A percentile compares a stretch with the other conserved stretches of the same genome.
These are phyloP conservation scores for Arthrobotrys iridis DNA, from an alignment of 2,329 filamentous ascomycete species.

Conservation along the genomic window DNA sequence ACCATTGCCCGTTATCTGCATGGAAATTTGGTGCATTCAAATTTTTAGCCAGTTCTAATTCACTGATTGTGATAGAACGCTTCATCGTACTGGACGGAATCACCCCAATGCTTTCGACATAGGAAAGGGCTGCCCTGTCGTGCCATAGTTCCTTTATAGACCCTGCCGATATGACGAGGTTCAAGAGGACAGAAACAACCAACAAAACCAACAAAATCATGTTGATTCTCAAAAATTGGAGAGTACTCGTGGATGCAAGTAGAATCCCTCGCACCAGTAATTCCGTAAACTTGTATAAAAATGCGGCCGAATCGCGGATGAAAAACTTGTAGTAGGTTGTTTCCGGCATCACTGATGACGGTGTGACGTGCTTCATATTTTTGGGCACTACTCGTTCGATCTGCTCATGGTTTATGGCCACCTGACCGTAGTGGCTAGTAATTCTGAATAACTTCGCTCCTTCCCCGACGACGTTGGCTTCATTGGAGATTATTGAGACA, in stretches of 20 bases:
- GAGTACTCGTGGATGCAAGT: not conserved
- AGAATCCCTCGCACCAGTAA: not conserved
- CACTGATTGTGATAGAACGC: slow-evolving; percentile 42
- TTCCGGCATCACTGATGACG: slow-evolving; percentile 34
- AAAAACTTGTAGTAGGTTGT: slow-evolving; percentile 7
- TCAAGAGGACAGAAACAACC: slow-evolving; percentile 28
- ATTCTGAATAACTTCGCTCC: slow-evolving; percentile 39
- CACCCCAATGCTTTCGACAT: slow-evolving; percentile 38
- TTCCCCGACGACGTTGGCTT: slow-evolving; percentile 18
- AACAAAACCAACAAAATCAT: slow-evolving; percentile 23
- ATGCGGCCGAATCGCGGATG: not conserved
- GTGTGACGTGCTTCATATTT: not conserved
- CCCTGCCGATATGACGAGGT: slow-evolving; percentile 22
- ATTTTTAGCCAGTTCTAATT: slow-evolving; percentile 31
- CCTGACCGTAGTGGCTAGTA: slow-evolving; percentile 32
- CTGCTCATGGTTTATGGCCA: not conserved
- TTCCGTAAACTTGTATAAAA: not conserved
- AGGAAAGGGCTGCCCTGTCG: slow-evolving; percentile 30
- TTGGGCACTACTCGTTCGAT: not conserved
- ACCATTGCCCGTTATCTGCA: slow-evolving; percentile 32
- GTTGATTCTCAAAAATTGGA: slow-evolving; percentile 20
- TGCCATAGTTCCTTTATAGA: slow-evolving; percentile 42
- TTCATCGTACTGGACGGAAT: slow-evolving; percentile 27
- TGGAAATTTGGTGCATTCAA: slow-evolving; percentile 27
- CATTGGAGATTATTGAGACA: slow-evolving; percentile 31